These are phyloP conservation scores for Marasmius tenuissimus DNA, from an alignment of 1,284 basidiomycete species.

Conservation along the genomic window DNA sequence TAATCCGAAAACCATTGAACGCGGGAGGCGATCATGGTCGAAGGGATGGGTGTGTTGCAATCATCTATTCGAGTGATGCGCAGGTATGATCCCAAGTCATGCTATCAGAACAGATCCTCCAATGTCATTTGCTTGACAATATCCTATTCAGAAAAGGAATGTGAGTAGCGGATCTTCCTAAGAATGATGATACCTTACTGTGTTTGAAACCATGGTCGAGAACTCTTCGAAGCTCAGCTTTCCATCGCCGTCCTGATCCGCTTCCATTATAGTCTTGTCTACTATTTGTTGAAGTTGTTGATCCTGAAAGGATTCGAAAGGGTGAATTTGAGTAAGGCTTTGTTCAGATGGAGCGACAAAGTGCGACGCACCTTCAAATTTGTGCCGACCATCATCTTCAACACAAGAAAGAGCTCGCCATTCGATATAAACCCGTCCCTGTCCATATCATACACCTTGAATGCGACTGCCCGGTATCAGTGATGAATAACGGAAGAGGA, in stretches of 20 bases:
- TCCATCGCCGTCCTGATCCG: slow-evolving; percentile 96
- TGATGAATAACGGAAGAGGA: slow-evolving; percentile 9
- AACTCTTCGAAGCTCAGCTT: slow-evolving; percentile 98
- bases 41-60: no score
- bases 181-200: slow-evolving; percentile 49
- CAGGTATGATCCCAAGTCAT: background rate
- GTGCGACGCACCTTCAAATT: slow-evolving; percentile 79
- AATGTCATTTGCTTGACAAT: slow-evolving; percentile 99
- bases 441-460: slow-evolving; percentile 99
- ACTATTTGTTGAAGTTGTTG: slow-evolving; percentile 99
- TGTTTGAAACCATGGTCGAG: slow-evolving; percentile 94
- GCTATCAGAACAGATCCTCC: slow-evolving; percentile 80
- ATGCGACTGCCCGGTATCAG: slow-evolving; percentile 66
- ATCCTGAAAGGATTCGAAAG: slow-evolving; percentile 53
- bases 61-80: background rate
- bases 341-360: background rate
- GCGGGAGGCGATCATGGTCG: no score
- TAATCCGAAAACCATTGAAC: no score
- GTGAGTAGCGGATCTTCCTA: background rate
- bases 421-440: slow-evolving; percentile 98
- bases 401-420: slow-evolving; percentile 95
- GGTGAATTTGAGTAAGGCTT: slow-evolving; percentile 1
- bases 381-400: slow-evolving; percentile 99
- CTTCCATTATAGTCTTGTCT: slow-evolving; percentile 99
- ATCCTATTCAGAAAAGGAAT: slow-evolving; percentile 47